These are phyloP conservation scores for Przewalskia tangutica DNA, from an alignment of 257 asterid genomes.

Conservation along the genomic window DNA sequence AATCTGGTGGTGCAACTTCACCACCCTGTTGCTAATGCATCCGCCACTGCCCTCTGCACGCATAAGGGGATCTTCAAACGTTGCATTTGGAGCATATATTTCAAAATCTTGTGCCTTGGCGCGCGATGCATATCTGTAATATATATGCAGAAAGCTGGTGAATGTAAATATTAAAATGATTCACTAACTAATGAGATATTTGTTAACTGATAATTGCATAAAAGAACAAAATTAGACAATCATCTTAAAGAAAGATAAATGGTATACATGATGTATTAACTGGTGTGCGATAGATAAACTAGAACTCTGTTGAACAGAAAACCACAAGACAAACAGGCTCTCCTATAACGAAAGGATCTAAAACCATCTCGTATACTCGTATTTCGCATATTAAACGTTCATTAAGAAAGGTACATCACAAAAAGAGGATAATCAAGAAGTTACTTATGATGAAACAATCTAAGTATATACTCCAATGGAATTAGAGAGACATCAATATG, in stretches of 20 bases:
- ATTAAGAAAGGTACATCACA: neutral
- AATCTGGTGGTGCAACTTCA: no score
- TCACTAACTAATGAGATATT: neutral
- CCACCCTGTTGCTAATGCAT: no score
- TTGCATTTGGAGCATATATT: slow-evolving; percentile 67
- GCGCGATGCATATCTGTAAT: slow-evolving; percentile 63
- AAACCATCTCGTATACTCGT: neutral
- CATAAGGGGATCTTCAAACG: slow-evolving; percentile 89
- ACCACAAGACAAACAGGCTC: neutral
- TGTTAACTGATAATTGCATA: neutral
- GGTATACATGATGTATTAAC: neutral
- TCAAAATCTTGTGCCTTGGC: slow-evolving; percentile 69
- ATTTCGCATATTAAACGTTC: neutral
- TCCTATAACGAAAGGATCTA: neutral
- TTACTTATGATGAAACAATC: neutral
- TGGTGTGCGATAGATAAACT: neutral
- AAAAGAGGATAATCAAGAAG: neutral
- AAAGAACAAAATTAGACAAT: neutral
- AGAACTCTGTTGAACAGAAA: neutral
- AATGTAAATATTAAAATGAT: neutral
- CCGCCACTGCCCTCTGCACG: slow-evolving; percentile 79
- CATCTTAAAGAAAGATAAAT: neutral
- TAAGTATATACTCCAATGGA: neutral
- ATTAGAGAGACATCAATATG: neutral
- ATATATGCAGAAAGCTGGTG: neutral